Base-by-base conservation (phyloP, 768 basidiomycete genomes). In the Scleroderma bovista region DNA sequence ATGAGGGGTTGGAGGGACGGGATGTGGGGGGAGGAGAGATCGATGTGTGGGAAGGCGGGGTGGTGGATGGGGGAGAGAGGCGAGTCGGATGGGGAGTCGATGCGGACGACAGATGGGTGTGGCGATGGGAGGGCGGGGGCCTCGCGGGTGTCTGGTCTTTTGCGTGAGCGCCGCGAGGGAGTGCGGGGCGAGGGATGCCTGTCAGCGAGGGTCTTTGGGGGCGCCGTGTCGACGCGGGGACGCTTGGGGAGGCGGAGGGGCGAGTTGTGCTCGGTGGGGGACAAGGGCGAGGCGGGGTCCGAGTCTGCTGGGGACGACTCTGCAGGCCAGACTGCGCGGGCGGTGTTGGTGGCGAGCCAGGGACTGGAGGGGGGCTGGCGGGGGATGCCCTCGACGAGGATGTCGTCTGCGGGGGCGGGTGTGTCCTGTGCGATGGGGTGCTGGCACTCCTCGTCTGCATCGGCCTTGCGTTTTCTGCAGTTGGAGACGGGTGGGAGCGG, bases 1-100 rank as follows among this genome's bases (percentile, higher is more conserved):
- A 95, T 88, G 38, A 86, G 78, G 1, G 93, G 91, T 29, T 76
- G 73, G 38, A 78, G 69, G 32, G 86, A 73, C 7, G 88, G 89
- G 52, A 89, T 79, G 54, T 83, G 78, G 3, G 79, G 73, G 2
- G 73, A 71, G 15, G 64, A 37, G 11, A 72, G 70, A 59, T 76
- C 75, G 47, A 75, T 63, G 40, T 71, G 58, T 1, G 68, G 62
- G 29, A 61, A 54, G 2, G 64, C 55, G 2, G 71, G 55, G 57
- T 67, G 9, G 4, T 29, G 55, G 54, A 62, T 20, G 55, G 68
- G 16, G 53, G 59, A 20, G 55, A 68, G 48, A 15, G 75, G 37
- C 47, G 58, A 49, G 3, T 60, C 58, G n/a, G 48, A 60, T 43
- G 54, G 56, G 2, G 54, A 46, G 6, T 67, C 65, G 50, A 68